Evolutionary conservation across 164 flowering plant species (phyloP).

Genomic region (Liriodendron chinense): DNA sequence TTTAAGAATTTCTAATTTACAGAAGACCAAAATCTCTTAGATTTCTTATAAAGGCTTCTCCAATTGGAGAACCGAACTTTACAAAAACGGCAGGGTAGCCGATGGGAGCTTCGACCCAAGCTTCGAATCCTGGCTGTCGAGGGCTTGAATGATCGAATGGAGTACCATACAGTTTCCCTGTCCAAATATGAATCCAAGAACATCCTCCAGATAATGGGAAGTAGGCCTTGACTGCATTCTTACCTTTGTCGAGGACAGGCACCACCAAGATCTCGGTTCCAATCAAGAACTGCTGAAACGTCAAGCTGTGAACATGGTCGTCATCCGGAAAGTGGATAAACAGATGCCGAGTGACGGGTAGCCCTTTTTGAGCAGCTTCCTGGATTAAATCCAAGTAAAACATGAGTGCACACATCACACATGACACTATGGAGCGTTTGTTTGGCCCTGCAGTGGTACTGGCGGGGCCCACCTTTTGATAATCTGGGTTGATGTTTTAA

Average conservation of each 20-base stretch:
- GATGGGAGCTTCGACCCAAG: slow-evolving; percentile 59
- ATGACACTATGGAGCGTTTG: neutral
- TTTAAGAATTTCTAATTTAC: slow-evolving; percentile 1
- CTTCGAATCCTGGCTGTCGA: slow-evolving; percentile 40
- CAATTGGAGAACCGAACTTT: slow-evolving; percentile 53
- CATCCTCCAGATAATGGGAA: slow-evolving; percentile 55
- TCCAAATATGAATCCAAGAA: slow-evolving; percentile 74
- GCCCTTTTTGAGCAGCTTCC: slow-evolving; percentile 72
- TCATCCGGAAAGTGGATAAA: slow-evolving; percentile 77
- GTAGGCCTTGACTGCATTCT: slow-evolving; percentile 56
- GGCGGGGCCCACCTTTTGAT: neutral
- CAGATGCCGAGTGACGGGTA: slow-evolving; percentile 74
- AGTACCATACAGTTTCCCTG: slow-evolving; percentile 39
- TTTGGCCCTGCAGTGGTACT: neutral
- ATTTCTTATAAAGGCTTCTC: slow-evolving; percentile 55
- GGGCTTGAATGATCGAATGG: neutral
- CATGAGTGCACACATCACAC: neutral
- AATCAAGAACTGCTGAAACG: slow-evolving; percentile 70
- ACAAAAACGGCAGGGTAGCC: slow-evolving; percentile 80
- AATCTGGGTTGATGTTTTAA: neutral
- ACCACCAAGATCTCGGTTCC: slow-evolving; percentile 81
- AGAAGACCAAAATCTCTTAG: slow-evolving; percentile 32
- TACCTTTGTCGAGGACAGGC: slow-evolving; percentile 75
- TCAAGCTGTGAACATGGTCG: slow-evolving; percentile 50
- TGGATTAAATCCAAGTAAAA: slow-evolving; percentile 17